These are phyloP conservation scores for Mucor circinelloides DNA, from an alignment of 371 early-diverging fungal species.

Conservation along the genomic window DNA sequence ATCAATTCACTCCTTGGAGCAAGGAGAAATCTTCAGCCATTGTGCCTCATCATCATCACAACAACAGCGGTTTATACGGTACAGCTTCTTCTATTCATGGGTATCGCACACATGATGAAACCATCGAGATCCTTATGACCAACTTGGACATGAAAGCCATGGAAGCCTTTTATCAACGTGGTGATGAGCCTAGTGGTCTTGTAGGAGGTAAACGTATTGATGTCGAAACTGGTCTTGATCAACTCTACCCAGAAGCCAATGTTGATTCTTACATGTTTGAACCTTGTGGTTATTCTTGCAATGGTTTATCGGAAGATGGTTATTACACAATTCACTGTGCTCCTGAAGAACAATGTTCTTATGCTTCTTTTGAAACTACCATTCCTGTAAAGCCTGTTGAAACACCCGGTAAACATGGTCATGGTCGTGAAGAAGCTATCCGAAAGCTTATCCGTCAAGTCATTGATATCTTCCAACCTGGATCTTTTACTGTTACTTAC, in stretches of 20 bases:
- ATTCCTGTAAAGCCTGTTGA: slow-evolving; percentile 62
- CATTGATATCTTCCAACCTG: slow-evolving; percentile 81
- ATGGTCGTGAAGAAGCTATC: slow-evolving; percentile 40
- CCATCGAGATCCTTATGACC: slow-evolving; percentile 97
- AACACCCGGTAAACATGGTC: slow-evolving; percentile 26
- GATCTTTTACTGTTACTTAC: slow-evolving; percentile 82
- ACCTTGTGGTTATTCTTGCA: slow-evolving; percentile 95
- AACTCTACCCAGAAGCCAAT: slow-evolving; percentile 76
- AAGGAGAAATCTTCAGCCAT: not conserved
- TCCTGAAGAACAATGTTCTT: slow-evolving; percentile 94
- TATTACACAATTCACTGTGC: slow-evolving; percentile 97
- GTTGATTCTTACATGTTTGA: slow-evolving; percentile 89
- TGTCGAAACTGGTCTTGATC: slow-evolving; percentile 74
- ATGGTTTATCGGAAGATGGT: slow-evolving; percentile 77
- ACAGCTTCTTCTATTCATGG: slow-evolving; percentile 25
- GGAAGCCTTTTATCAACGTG: slow-evolving; percentile 65
- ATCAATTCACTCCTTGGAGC: slow-evolving; percentile 6
- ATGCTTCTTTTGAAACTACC: slow-evolving; percentile 96
- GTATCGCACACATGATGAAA: slow-evolving; percentile 71
- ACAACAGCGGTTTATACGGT: not conserved
- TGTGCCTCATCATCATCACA: not conserved
- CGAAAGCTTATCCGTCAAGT: slow-evolving; percentile 77
- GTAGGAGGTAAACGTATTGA: slow-evolving; percentile 68
- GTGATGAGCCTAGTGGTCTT: slow-evolving; percentile 54
- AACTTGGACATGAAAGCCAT: slow-evolving; percentile 78